Percentiles rank a stretch among this genome's conserved stretches.
These are phyloP conservation scores for Lachnellula hyalina DNA, from an alignment of 2,329 filamentous ascomycete genomes.

Conservation along the genomic window DNA sequence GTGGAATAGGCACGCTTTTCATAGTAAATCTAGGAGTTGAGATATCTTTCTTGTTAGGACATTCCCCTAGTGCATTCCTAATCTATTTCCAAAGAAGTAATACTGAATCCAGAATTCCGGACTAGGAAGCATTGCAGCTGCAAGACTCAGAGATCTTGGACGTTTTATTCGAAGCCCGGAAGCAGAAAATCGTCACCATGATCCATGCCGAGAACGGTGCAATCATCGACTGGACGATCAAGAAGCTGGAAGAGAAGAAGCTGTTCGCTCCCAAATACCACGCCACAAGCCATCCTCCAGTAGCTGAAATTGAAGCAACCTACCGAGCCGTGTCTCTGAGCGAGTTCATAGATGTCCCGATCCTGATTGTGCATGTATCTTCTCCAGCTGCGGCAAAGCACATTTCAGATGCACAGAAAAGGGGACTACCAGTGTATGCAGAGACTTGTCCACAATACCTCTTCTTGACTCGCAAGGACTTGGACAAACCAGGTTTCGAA, in stretches of 20 bases:
- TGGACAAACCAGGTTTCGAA: conserved; percentile 47
- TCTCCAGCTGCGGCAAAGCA: conserved; percentile 41
- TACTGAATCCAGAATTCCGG: too few relatives aligned
- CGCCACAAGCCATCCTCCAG: conserved; percentile 42
- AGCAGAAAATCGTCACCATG: conserved; percentile 47
- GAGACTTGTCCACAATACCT: conserved; percentile 54
- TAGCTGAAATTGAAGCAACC: conserved; percentile 48
- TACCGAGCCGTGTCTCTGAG: conserved; percentile 46
- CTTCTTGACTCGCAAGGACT: conserved; percentile 45
- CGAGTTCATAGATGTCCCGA: conserved; percentile 46
- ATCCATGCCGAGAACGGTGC: conserved; percentile 51
- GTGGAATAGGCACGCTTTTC: too few relatives aligned
- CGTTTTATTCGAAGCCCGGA: conserved; percentile 38
- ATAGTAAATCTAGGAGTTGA: too few relatives aligned
- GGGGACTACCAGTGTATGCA: conserved; percentile 45
- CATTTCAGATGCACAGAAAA: conserved; percentile 44
- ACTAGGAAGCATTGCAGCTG: conserved; percentile 33
- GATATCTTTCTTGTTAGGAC: too few relatives aligned
- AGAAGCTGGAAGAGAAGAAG: conserved; percentile 43
- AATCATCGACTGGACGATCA: conserved; percentile 49
- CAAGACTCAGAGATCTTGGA: conserved; percentile 37
- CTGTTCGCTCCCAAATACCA: conserved; percentile 48
- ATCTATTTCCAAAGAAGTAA: too few relatives aligned
- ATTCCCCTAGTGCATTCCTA: too few relatives aligned
- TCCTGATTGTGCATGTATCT: conserved; percentile 49